Evolutionary conservation across 805 yeast genomes (phyloP), one percentile per base, ranked within the genome.

Genomic region (Saccharomycopsis javanensis): DNA sequence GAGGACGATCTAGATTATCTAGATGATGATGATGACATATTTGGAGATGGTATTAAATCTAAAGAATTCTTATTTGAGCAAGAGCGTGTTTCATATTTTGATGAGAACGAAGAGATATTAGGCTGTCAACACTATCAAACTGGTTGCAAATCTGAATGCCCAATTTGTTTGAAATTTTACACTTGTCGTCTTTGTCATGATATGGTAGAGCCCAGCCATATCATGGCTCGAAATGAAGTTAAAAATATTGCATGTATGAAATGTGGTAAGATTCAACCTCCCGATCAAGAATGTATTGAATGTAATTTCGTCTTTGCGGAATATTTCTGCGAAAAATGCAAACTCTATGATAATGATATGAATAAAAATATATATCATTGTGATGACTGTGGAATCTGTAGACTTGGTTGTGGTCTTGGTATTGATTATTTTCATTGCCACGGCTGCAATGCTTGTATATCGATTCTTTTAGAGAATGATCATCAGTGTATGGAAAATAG

Each of bases 381-480:
- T 69, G 88, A 83, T 64, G 86, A 84, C 64, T 91, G 98, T 72
- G 96, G 96, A 0, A 89, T 92, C 56, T 91, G 98, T 68, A 78
- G 97, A 13, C 74, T 92, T 8, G 98, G 98, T 1, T 74, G 86
- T 27, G 97, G 97, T 0, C 70, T 89, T 23, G 94, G 88, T 16
- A 85, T 86, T 62, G 97, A 91, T 69, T 90, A 85, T 64, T 89
- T 88, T 73, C 98, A 91, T 68, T 91, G 98, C 71, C 81, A 85
- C 63, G 83, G 83, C 20, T 91, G 98, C 71, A 87, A 88, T 64
- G 91, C 90, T 5, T 91, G 98, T 68, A 77, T 91, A 63, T 82
- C 92, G 46, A 83, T 91, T 53, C 89, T 85, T 62, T 75, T 91
- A 58, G 81, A 80, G 61, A 81, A 85, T 61, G 80, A 82, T 59